phyloP scores from a whole-genome alignment of 2,329 filamentous ascomycete species.

The Lasiodiplodia sp. region DNA sequence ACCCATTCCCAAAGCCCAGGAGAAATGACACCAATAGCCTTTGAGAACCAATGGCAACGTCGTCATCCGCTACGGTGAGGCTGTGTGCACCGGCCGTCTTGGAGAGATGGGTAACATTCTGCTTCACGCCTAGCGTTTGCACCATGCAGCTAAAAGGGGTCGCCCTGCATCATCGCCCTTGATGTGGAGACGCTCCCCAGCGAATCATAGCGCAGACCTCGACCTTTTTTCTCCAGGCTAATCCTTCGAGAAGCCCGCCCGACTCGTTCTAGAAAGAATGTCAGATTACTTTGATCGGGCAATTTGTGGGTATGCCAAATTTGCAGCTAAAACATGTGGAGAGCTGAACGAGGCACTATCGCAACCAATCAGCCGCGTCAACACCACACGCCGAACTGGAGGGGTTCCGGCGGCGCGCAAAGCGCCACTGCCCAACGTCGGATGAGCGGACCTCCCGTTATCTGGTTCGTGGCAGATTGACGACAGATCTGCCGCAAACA shows the following conservation, averaged over 20 bases:
- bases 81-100: not conserved
- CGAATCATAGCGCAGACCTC: not conserved
- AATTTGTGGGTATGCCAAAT: not conserved
- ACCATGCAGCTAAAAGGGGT: slow-evolving; percentile 22
- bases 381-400: not conserved
- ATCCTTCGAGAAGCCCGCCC: not conserved
- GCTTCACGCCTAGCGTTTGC: not conserved
- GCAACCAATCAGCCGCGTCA: not conserved
- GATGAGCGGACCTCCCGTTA: not conserved
- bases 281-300: too few species aligned
- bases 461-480: not conserved
- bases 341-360: not conserved
- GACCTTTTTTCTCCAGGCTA: not conserved
- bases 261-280: not conserved
- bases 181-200: not conserved
- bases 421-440: not conserved
- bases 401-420: not conserved
- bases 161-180: not conserved
- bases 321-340: not conserved
- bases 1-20: not conserved
- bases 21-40: not conserved
- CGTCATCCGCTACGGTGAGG: not conserved
- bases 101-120: slow-evolving; percentile 7
- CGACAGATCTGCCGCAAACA: not conserved
- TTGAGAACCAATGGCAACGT: slow-evolving; percentile 1